Evolutionary conservation across 129 eudicot genomes (phyloP).

Genomic region (Helianthus tuberosus): DNA sequence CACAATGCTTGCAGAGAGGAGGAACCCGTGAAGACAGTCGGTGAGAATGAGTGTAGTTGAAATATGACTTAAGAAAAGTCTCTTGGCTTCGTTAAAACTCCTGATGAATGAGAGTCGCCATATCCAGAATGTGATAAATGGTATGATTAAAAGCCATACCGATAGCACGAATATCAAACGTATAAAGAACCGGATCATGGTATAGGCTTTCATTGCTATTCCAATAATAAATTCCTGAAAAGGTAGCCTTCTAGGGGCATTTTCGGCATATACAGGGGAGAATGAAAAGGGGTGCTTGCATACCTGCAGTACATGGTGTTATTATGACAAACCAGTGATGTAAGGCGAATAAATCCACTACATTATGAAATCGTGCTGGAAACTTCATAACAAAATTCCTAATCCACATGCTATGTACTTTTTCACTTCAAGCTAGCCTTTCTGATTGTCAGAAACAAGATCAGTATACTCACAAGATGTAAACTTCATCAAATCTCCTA

Average conservation of each 20-base stretch:
- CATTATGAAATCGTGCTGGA: neutral
- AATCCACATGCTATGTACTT: neutral
- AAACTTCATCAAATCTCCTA: neutral
- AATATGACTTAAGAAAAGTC: slow-evolving; percentile 74
- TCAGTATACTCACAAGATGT: slow-evolving; percentile 4
- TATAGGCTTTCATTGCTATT: slow-evolving; percentile 84
- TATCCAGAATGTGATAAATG: slow-evolving; percentile 93
- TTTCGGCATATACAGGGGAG: slow-evolving; percentile 93
- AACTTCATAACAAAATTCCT: neutral
- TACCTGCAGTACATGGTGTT: slow-evolving; percentile 53
- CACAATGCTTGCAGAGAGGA: slow-evolving; percentile 90
- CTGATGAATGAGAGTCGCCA: slow-evolving; percentile 91
- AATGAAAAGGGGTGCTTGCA: slow-evolving; percentile 90
- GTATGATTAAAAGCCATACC: slow-evolving; percentile 91
- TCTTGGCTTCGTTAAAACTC: slow-evolving; percentile 77
- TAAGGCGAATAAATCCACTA: neutral
- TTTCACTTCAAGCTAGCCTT: neutral
- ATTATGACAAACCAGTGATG: slow-evolving; percentile 14
- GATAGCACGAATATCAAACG: slow-evolving; percentile 88
- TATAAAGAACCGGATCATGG: slow-evolving; percentile 71
- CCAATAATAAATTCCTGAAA: slow-evolving; percentile 82
- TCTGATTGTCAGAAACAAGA: neutral
- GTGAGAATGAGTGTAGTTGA: slow-evolving; percentile 75
- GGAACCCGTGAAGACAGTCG: slow-evolving; percentile 89
- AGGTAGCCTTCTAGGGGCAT: slow-evolving; percentile 90